phyloP scores from a whole-genome alignment of 2,329 filamentous ascomycete species.

The Sclerotinia minor region DNA sequence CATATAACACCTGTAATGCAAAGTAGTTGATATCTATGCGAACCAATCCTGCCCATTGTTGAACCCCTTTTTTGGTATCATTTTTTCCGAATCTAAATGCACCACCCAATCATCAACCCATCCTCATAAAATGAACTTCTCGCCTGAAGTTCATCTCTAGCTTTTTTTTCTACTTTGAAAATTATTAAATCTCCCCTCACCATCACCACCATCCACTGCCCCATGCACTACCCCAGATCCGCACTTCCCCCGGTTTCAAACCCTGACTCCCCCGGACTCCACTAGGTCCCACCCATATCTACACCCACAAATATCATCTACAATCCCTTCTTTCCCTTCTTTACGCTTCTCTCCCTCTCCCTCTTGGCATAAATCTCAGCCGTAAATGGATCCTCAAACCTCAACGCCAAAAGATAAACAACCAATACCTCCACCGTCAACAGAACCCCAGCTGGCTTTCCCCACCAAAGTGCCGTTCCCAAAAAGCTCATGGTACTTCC shows the following conservation, averaged over 20 bases:
- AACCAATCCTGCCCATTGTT: slow-evolving; percentile 33
- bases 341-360: slow-evolving; percentile 54
- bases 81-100: slow-evolving; percentile 15
- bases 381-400: slow-evolving; percentile 94
- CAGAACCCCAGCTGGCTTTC: slow-evolving; percentile 81
- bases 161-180: background rate
- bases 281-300: background rate
- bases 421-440: slow-evolving; percentile 73
- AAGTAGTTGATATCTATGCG: slow-evolving; percentile 39
- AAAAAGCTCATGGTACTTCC: slow-evolving; percentile 91
- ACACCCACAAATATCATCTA: slow-evolving; percentile 25
- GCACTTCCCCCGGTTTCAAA: slow-evolving; percentile 16
- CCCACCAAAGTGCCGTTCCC: slow-evolving; percentile 79
- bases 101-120: slow-evolving; percentile 14
- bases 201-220: background rate
- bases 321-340: slow-evolving; percentile 38
- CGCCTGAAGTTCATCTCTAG: slow-evolving; percentile 4
- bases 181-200: background rate
- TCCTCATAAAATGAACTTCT: background rate
- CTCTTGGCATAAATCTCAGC: slow-evolving; percentile 88
- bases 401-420: slow-evolving; percentile 77
- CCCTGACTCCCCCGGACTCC: background rate
- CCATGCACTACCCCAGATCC: slow-evolving; percentile 8
- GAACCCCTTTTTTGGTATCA: slow-evolving; percentile 32
- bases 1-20: slow-evolving; percentile 33